These are phyloP conservation scores for Dactylellina haptotyla DNA, from an alignment of 2,329 filamentous ascomycete genomes.

Conservation along the genomic window DNA sequence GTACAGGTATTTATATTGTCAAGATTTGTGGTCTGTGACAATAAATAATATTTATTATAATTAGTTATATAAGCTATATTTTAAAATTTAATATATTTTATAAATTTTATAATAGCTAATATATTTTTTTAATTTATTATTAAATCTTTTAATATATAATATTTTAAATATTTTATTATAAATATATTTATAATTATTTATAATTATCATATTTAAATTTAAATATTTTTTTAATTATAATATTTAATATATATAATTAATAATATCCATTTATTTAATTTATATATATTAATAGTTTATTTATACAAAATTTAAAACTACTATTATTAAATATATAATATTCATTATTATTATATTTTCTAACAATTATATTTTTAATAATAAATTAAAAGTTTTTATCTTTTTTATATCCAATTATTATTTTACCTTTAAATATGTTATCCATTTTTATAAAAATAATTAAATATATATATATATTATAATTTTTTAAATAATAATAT, in stretches of 20 bases:
- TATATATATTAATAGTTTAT: conserved; percentile 8
- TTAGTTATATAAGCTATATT: conserved; percentile 9
- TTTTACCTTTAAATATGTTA: conserved; percentile 1
- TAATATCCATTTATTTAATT: neutral
- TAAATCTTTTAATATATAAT: conserved; percentile 5
- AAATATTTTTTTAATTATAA: neutral
- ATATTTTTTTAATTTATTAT: conserved; percentile 8
- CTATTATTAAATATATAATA: neutral
- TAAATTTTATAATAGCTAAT: conserved; percentile 11
- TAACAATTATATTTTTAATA: neutral
- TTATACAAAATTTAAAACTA: neutral
- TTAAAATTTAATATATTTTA: conserved; percentile 2
- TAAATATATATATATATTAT: conserved; percentile 8
- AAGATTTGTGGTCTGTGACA: too few species aligned
- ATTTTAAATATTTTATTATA: conserved; percentile 18
- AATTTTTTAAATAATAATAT: neutral
- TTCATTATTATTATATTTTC: neutral
- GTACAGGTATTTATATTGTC: too few species aligned
- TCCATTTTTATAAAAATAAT: conserved; percentile 1
- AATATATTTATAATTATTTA: conserved; percentile 3
- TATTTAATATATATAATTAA: neutral
- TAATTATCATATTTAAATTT: conserved; percentile 2
- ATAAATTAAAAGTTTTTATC: neutral
- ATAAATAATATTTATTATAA: neutral
- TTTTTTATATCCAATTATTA: neutral